Conservation (phyloP, 2,329 filamentous ascomycete genomes). For the Pseudohalonectria lignicola region DNA sequence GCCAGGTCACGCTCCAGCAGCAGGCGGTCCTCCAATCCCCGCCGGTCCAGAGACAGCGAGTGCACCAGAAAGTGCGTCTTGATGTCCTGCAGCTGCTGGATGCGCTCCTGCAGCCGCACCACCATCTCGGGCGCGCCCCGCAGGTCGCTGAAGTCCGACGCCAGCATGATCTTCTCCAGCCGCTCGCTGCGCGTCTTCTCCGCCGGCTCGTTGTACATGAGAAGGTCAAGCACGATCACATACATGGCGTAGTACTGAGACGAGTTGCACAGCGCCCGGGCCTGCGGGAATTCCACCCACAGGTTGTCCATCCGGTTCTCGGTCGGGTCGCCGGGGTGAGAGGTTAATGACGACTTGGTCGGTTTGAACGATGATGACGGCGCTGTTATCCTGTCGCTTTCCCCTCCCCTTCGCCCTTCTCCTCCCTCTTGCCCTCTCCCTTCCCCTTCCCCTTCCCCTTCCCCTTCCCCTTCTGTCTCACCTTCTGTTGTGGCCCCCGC, state of each 20-base stretch:
- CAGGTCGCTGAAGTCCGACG: slow-evolving; percentile 95
- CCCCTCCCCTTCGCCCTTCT: too few species aligned
- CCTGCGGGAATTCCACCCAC: slow-evolving; percentile 91
- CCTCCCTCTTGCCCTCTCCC: too few species aligned
- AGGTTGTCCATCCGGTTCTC: slow-evolving; percentile 90
- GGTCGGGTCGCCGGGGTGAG: slow-evolving; percentile 38
- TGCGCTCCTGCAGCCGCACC: slow-evolving; percentile 78
- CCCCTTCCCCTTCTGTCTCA: neutral
- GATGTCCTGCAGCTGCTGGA: slow-evolving; percentile 89
- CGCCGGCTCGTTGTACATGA: slow-evolving; percentile 91
- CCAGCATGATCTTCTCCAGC: slow-evolving; percentile 96
- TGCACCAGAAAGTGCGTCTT: slow-evolving; percentile 94
- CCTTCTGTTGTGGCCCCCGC: neutral
- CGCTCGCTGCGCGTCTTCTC: slow-evolving; percentile 96
- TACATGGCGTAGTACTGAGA: slow-evolving; percentile 97
- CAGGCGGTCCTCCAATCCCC: slow-evolving; percentile 85
- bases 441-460: neutral
- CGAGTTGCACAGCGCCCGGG: slow-evolving; percentile 92
- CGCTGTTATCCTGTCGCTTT: neutral
- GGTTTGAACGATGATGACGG: too few species aligned
- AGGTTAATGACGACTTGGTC: neutral
- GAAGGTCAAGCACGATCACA: slow-evolving; percentile 89
- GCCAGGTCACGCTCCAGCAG: slow-evolving; percentile 82
- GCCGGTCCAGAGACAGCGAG: slow-evolving; percentile 72
- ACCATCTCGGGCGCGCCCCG: slow-evolving; percentile 91